These are phyloP conservation scores for Rhizopus stolonifer DNA, from an alignment of 371 early-diverging fungal species.

Conservation along the genomic window DNA sequence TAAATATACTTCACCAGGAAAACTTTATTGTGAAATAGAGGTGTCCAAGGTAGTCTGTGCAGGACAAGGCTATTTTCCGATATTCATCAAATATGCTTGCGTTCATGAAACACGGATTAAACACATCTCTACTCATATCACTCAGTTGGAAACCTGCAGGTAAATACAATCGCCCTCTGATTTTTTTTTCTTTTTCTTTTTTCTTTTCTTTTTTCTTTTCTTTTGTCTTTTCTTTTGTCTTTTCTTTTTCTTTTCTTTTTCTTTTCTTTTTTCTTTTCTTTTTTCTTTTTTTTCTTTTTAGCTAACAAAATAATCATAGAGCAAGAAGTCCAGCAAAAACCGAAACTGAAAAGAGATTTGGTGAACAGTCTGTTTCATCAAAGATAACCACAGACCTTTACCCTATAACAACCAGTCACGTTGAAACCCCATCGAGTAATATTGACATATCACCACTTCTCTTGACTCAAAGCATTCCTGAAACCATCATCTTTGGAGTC, in stretches of 20 bases:
- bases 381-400: not conserved
- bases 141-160: conserved; percentile 38
- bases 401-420: not conserved
- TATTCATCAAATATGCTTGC: conserved; percentile 21
- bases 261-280: no score
- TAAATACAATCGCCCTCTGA: no score
- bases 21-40: conserved; percentile 37
- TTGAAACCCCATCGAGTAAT: not conserved
- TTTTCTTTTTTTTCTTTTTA: no score
- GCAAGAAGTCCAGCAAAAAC: not conserved
- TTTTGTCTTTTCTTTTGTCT: no score
- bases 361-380: not conserved
- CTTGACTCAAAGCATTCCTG: not conserved
- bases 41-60: conserved; percentile 26
- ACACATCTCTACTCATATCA: conserved; percentile 29
- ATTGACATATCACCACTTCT: not conserved
- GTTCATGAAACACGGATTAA: conserved; percentile 17
- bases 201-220: no score
- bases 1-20: conserved; percentile 28
- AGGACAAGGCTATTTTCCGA: conserved; percentile 31
- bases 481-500: not conserved
- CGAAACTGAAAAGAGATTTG: not conserved
- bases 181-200: no score
- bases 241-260: no score
- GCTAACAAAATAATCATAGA: no score